phyloP scores from a whole-genome alignment of 495 filamentous ascomycete species.

The Penicillium canescens region DNA sequence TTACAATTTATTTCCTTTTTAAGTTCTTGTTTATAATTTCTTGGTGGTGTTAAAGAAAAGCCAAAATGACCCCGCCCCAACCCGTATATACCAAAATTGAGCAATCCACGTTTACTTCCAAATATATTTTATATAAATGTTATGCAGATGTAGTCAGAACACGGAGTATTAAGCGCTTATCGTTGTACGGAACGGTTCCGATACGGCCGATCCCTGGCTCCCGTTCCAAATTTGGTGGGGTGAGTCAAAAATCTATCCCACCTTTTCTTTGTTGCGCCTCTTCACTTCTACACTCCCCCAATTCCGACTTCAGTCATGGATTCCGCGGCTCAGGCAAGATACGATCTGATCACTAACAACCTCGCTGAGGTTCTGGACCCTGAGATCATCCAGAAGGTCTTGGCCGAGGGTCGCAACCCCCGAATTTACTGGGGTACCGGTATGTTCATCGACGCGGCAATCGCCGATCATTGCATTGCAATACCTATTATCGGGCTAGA shows the following conservation, averaged over 20 bases:
- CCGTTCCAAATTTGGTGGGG: too few species aligned
- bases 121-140: neutral
- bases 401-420: constrained; percentile 67
- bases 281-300: too few species aligned
- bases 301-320: constrained; percentile 11
- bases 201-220: too few species aligned
- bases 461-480: neutral
- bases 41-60: neutral
- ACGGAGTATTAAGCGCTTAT: too few species aligned
- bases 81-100: constrained; percentile 8
- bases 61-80: neutral
- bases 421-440: constrained; percentile 79
- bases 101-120: neutral
- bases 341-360: constrained; percentile 77
- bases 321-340: constrained; percentile 27
- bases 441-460: too few species aligned
- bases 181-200: too few species aligned
- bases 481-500: neutral
- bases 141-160: neutral
- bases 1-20: neutral
- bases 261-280: too few species aligned
- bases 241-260: too few species aligned
- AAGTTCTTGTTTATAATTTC: constrained; percentile 3
- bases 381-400: constrained; percentile 78
- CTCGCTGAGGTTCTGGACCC: constrained; percentile 82